A percentile compares a stretch with the other conserved stretches of the same genome.
Evolutionary conservation across 1,284 basidiomycete species (phyloP).

Genomic region (Cryptococcus sp.): DNA sequence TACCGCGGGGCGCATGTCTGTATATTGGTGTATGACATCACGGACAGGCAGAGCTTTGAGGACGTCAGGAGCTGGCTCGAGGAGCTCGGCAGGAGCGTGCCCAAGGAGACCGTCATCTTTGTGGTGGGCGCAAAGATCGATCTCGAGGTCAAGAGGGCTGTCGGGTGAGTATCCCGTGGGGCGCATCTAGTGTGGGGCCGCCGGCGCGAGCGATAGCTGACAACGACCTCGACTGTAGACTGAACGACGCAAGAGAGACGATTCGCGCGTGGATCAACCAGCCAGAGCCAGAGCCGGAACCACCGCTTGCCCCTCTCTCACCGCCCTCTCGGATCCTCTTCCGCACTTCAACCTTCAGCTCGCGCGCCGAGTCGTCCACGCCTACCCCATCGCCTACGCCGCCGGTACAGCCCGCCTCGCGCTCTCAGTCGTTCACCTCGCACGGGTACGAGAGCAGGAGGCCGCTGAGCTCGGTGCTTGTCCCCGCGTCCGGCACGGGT

Average conservation of each 20-base stretch:
- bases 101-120: slow-evolving; percentile 47
- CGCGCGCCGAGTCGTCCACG: slow-evolving; percentile 8
- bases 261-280: slow-evolving; percentile 40
- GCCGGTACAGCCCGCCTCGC: not conserved
- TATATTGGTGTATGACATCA: slow-evolving; percentile 53
- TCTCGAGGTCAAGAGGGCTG: slow-evolving; percentile 27
- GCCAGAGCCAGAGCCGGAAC: slow-evolving; percentile 6
- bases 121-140: slow-evolving; percentile 49
- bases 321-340: slow-evolving; percentile 27
- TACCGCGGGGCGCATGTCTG: slow-evolving; percentile 56
- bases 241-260: slow-evolving; percentile 32
- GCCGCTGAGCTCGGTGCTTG: too few relatives aligned
- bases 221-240: slow-evolving; percentile 14
- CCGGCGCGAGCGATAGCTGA: not conserved
- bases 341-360: slow-evolving; percentile 27
- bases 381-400: not conserved
- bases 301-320: slow-evolving; percentile 16
- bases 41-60: slow-evolving; percentile 76
- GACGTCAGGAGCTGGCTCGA: slow-evolving; percentile 92
- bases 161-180: slow-evolving; percentile 32
- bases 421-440: slow-evolving; percentile 26
- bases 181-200: not conserved
- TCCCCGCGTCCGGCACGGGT: too few relatives aligned
- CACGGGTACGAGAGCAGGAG: slow-evolving; percentile 2
- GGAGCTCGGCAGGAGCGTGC: slow-evolving; percentile 51